Evolutionary conservation across 106 monocot genomes (phyloP), one percentile per base, ranked within the genome.

Genomic region (Ottelia alismoides): DNA sequence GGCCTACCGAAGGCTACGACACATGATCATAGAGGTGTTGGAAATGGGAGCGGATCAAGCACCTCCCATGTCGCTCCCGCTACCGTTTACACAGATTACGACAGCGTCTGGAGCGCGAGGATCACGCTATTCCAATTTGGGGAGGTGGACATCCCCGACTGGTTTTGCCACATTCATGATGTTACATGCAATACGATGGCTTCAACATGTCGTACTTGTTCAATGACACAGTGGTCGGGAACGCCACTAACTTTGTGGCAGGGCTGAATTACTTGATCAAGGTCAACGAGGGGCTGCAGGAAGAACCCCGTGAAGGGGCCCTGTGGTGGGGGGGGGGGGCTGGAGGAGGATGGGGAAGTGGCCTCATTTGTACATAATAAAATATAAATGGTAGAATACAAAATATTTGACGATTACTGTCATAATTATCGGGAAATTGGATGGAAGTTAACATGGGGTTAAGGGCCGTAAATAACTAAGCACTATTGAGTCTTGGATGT

Each of bases 271-370:
- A 79, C 30, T 55, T 85, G 68, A 68, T 85, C 65, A 70, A 58
- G 51, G 54, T 55, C 54, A 40, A 47, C 14, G 40, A 61, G 1
- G 75, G 62, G 11, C 31, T 58, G 22, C 61, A 79, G 63, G 10
- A 80, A 55, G 51, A 67, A 73, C n/a, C 85, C 85, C 0, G 85
- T 79, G 20, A 85, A 85, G 45, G n/a, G n/a, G n/a, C n/a, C n/a
- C n/a, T n/a, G n/a, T n/a, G n/a, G n/a, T n/a, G n/a, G n/a, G n/a
- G n/a, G n/a, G n/a, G n/a, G n/a, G n/a, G n/a, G n/a, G n/a, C n/a
- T n/a, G n/a, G n/a, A n/a, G n/a, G n/a, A n/a, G n/a, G n/a, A n/a
- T n/a, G n/a, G n/a, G n/a, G n/a, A n/a, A n/a, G n/a, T n/a, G n/a
- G n/a, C n/a, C n/a, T n/a, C n/a, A n/a, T n/a, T n/a, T n/a, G n/a